phyloP scores from a whole-genome alignment of 345 rosid genomes.

The Melastoma malabathricum region DNA sequence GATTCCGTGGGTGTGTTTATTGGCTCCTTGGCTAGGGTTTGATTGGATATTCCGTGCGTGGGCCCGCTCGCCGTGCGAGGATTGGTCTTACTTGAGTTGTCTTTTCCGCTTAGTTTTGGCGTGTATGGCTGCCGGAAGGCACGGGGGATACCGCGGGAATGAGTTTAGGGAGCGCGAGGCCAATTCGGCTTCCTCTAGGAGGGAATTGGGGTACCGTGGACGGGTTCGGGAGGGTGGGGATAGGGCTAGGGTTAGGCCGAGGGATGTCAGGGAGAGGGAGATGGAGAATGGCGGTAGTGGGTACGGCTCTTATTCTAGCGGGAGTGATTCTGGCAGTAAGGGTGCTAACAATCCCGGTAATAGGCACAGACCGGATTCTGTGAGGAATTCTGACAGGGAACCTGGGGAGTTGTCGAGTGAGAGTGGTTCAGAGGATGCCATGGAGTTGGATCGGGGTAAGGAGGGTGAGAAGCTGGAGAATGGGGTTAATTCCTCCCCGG shows the following conservation, averaged over 20 bases:
- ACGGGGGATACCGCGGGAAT: constrained; percentile 50
- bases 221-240: constrained; percentile 25
- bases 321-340: constrained; percentile 45
- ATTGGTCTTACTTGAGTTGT: not conserved
- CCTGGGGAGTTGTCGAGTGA: constrained; percentile 99
- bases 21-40: too few species aligned
- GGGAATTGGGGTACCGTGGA: constrained; percentile 23
- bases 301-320: constrained; percentile 34
- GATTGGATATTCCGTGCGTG: too few species aligned
- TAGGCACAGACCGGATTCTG: constrained; percentile 20
- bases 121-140: constrained; percentile 78
- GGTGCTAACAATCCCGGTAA: constrained; percentile 18
- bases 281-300: constrained; percentile 35
- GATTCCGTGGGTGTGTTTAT: too few species aligned
- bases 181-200: constrained; percentile 33
- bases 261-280: constrained; percentile 60
- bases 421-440: constrained; percentile 81
- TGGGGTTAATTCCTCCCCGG: constrained; percentile 21
- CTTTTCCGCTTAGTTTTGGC: not conserved
- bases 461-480: constrained; percentile 31
- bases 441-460: constrained; percentile 37
- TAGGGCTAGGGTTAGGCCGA: constrained; percentile 44
- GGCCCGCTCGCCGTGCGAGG: not conserved
- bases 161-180: constrained; percentile 54
- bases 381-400: constrained; percentile 58